These are phyloP conservation scores for Neurospora sp. DNA, from an alignment of 495 filamentous ascomycete species.

Conservation along the genomic window DNA sequence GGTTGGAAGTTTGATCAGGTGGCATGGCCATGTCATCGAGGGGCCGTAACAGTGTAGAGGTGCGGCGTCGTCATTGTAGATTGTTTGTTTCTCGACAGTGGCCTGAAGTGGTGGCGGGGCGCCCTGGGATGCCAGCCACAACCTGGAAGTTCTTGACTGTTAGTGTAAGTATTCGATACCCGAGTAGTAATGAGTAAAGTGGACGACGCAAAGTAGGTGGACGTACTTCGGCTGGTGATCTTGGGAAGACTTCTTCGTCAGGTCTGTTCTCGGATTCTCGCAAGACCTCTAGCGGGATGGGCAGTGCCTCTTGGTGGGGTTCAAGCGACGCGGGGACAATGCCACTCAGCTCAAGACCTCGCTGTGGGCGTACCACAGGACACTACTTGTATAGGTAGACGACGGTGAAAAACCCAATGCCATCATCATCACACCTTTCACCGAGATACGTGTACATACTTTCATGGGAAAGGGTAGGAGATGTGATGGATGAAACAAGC, in stretches of 20 bases:
- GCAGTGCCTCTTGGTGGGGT: not conserved
- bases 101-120: not conserved
- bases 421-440: not conserved
- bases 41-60: not conserved
- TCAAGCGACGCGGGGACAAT: not conserved
- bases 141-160: not conserved
- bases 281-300: not conserved
- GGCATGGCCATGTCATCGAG: not conserved
- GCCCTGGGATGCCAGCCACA: not conserved
- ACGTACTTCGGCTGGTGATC: not conserved
- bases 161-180: not conserved
- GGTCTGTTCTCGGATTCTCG: not conserved
- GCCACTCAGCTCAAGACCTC: not conserved
- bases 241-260: not conserved
- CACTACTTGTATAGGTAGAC: not conserved
- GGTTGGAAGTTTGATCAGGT: not conserved
- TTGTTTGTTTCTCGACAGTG: not conserved
- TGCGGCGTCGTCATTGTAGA: not conserved
- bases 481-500: not conserved
- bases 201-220: not conserved
- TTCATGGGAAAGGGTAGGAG: not conserved
- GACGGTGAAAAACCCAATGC: not conserved
- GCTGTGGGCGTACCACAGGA: not conserved
- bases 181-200: not conserved
- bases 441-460: not conserved